A percentile compares a stretch with the other conserved stretches of the same genome.
These are phyloP conservation scores for Neurospora sp. DNA, from an alignment of 495 filamentous ascomycete genomes.

Conservation along the genomic window DNA sequence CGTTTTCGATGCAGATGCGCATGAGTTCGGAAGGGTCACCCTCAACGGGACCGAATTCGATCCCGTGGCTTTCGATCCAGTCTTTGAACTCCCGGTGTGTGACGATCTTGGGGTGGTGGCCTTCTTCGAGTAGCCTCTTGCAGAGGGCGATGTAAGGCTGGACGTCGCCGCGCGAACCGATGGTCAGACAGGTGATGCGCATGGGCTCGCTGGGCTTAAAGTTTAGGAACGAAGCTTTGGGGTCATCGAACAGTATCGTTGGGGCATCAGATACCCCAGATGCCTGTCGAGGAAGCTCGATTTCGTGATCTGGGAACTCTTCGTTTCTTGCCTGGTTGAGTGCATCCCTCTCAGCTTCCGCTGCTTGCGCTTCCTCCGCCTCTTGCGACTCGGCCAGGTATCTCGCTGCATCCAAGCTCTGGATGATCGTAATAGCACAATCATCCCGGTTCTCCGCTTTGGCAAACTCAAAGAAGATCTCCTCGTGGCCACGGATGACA, in stretches of 20 bases:
- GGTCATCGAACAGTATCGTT: constrained; percentile 85
- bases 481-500: constrained; percentile 87
- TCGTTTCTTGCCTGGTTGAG: constrained; percentile 68
- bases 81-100: constrained; percentile 83
- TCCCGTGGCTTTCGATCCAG: constrained; percentile 86
- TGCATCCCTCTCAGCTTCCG: constrained; percentile 72
- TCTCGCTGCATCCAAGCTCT: constrained; percentile 60
- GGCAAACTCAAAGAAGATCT: constrained; percentile 92
- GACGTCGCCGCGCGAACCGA: constrained; percentile 91
- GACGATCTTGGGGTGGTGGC: constrained; percentile 79
- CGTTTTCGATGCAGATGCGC: constrained; percentile 91
- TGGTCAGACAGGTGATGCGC: constrained; percentile 87
- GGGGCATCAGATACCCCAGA: constrained; percentile 45
- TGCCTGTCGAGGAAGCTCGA: constrained; percentile 44
- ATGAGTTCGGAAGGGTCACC: constrained; percentile 93
- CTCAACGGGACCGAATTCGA: constrained; percentile 79
- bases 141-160: constrained; percentile 96
- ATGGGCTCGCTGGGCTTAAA: constrained; percentile 83
- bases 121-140: constrained; percentile 79
- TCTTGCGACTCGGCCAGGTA: constrained; percentile 70
- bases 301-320: constrained; percentile 46
- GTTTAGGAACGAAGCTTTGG: constrained; percentile 81
- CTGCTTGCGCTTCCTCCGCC: constrained; percentile 60
- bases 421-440: constrained; percentile 71
- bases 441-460: constrained; percentile 72